These are phyloP conservation scores for Pythium coloratum DNA, from an alignment of 352 stramenopile species.

Conservation along the genomic window DNA sequence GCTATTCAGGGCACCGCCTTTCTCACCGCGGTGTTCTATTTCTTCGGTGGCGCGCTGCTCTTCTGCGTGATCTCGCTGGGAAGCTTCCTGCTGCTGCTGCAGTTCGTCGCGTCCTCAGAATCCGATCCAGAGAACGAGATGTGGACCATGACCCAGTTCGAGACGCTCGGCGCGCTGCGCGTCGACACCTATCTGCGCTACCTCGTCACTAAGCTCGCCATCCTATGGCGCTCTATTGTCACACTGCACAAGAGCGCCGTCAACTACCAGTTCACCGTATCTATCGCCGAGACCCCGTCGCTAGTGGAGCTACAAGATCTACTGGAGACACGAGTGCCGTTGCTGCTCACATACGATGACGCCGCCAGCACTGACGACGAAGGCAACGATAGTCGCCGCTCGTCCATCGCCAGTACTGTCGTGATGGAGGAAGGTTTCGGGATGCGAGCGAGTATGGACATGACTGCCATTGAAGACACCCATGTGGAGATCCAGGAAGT, in stretches of 20 bases:
- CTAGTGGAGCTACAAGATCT: conserved; percentile 14
- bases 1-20: conserved; percentile 8
- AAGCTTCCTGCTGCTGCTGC: conserved; percentile 25
- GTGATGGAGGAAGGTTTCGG: conserved; percentile 10
- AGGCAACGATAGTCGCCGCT: conserved; percentile 10
- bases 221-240: conserved; percentile 25
- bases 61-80: conserved; percentile 36
- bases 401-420: conserved; percentile 16
- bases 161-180: conserved; percentile 20
- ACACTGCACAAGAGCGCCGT: conserved; percentile 45
- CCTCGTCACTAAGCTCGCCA: conserved; percentile 21
- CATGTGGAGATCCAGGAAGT: conserved; percentile 6
- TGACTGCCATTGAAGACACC: conserved; percentile 5
- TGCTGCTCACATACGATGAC: conserved; percentile 22
- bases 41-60: conserved; percentile 44
- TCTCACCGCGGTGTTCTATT: conserved; percentile 30
- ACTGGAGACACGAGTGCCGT: conserved; percentile 26
- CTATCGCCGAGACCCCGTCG: conserved; percentile 44
- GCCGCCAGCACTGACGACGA: conserved; percentile 4
- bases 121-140: conserved; percentile 5
- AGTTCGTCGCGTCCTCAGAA: conserved; percentile 20
- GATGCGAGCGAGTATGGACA: conserved; percentile 6
- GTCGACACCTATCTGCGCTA: conserved; percentile 21
- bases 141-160: conserved; percentile 24
- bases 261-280: conserved; percentile 61